Percentiles rank a stretch among this genome's conserved stretches.
Conservation (phyloP, 805 yeast species). For the Lipomyces starkeyi region DNA sequence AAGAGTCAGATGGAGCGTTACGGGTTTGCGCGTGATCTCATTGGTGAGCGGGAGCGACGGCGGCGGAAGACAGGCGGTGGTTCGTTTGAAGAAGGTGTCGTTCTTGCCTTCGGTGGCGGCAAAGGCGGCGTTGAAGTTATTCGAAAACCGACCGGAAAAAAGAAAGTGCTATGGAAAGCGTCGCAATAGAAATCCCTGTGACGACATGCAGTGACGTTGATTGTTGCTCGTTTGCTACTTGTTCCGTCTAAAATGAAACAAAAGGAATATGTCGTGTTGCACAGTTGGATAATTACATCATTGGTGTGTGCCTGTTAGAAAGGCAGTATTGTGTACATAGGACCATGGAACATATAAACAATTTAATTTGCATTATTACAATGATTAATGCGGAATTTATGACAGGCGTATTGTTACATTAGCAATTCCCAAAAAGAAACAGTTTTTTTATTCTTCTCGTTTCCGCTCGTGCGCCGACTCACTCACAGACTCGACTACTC, state of each 20-base stretch:
- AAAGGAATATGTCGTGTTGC: not conserved
- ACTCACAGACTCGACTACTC: not conserved
- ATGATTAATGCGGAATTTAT: not conserved
- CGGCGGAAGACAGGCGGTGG: slow-evolving; percentile 26
- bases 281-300: not conserved
- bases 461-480: not conserved
- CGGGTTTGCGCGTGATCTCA: slow-evolving; percentile 44
- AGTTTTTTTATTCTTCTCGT: not conserved
- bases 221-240: not conserved
- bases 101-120: slow-evolving; percentile 48
- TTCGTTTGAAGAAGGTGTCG: slow-evolving; percentile 44
- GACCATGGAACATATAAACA: not conserved
- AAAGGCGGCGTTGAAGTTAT: slow-evolving; percentile 43
- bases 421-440: not conserved
- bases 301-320: not conserved
- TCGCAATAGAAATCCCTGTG: slow-evolving; percentile 14
- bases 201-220: not conserved
- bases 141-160: slow-evolving; percentile 31
- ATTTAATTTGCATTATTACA: not conserved
- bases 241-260: not conserved
- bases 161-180: slow-evolving; percentile 39
- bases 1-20: slow-evolving; percentile 45
- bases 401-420: not conserved
- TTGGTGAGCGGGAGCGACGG: slow-evolving; percentile 40
- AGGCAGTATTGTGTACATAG: not conserved